Evolutionary conservation across 1,284 basidiomycete genomes (phyloP).

Genomic region (Trichosporon sp.): DNA sequence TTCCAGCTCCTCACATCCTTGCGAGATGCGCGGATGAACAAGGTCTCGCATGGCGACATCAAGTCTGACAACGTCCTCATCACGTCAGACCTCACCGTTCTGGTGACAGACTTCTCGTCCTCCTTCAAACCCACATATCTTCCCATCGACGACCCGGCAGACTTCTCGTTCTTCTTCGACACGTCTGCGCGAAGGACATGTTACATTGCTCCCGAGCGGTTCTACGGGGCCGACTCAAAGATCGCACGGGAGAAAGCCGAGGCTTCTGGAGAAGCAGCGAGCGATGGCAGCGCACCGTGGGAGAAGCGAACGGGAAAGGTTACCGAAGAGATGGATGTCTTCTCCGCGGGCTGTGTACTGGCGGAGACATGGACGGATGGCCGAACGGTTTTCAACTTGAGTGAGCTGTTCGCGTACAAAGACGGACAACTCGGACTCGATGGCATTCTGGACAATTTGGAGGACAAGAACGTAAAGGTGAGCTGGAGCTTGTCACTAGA

Average conservation of each 20-base stretch:
- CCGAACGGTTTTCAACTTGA: conserved; percentile 87
- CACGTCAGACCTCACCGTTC: conserved; percentile 93
- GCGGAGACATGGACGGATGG: conserved; percentile 97
- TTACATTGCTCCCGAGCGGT: conserved; percentile 95
- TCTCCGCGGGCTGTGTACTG: conserved; percentile 92
- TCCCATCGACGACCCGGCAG: conserved; percentile 93
- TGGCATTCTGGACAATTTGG: conserved; percentile 71
- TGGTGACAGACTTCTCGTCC: conserved; percentile 93
- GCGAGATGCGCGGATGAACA: conserved; percentile 74
- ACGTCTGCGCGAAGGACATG: conserved; percentile 90
- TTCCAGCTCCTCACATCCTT: conserved; percentile 90
- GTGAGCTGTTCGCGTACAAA: conserved; percentile 93
- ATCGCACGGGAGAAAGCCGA: conserved; percentile 65
- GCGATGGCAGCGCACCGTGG: conserved; percentile 40
- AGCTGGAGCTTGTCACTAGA: conserved; percentile 45
- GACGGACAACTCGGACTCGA: conserved; percentile 81
- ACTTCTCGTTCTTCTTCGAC: conserved; percentile 98
- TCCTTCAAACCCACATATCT: conserved; percentile 91
- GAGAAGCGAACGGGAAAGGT: conserved; percentile 73
- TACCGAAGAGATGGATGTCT: conserved; percentile 97
- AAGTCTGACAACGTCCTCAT: conserved; percentile 98
- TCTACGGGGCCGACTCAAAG: conserved; percentile 77
- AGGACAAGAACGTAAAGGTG: conserved; percentile 78
- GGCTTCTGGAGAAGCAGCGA: conserved; percentile 56
- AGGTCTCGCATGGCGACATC: conserved; percentile 91